Evolutionary conservation across 2,329 filamentous ascomycete species (phyloP).

Genomic region (Trichoderma endophyticum): DNA sequence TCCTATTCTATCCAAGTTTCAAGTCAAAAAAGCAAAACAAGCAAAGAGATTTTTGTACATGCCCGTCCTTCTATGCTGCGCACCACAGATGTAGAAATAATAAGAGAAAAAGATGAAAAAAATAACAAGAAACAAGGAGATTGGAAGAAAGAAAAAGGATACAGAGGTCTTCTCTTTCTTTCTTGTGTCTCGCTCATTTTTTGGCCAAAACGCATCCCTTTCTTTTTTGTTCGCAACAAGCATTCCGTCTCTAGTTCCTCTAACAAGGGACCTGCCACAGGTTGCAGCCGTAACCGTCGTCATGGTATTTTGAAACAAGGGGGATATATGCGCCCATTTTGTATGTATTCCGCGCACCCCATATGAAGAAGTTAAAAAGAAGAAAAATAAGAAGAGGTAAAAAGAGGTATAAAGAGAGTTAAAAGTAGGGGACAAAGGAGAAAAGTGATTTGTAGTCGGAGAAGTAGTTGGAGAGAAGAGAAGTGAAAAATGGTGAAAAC

Average conservation of each 20-base stretch:
- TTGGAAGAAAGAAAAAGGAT: background rate
- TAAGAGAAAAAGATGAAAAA: background rate
- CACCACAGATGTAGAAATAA: conserved; percentile 15
- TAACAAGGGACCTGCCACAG: conserved; percentile 15
- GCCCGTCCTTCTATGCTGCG: conserved; percentile 20
- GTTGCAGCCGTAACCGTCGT: conserved; percentile 24
- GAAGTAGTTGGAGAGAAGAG: background rate
- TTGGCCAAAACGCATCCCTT: conserved; percentile 9
- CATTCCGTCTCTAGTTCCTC: conserved; percentile 17
- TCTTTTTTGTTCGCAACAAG: conserved; percentile 7
- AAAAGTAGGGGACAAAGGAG: conserved; percentile 1
- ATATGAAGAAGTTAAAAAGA: conserved; percentile 6
- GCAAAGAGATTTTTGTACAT: conserved; percentile 14
- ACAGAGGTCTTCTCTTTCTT: background rate
- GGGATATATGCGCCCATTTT: background rate
- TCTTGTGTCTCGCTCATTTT: background rate
- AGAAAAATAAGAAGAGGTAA: background rate
- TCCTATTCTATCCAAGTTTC: conserved; percentile 22
- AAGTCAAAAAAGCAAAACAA: conserved; percentile 1
- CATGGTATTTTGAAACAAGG: conserved; percentile 17
- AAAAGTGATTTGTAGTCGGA: background rate
- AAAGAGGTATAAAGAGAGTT: background rate
- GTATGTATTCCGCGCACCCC: background rate
- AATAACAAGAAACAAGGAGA: background rate
- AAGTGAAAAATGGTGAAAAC: background rate